Percentiles rank a stretch among this genome's conserved stretches.
Conservation (phyloP, 2,329 filamentous ascomycete genomes). For the Trichoderma arundinaceum region DNA sequence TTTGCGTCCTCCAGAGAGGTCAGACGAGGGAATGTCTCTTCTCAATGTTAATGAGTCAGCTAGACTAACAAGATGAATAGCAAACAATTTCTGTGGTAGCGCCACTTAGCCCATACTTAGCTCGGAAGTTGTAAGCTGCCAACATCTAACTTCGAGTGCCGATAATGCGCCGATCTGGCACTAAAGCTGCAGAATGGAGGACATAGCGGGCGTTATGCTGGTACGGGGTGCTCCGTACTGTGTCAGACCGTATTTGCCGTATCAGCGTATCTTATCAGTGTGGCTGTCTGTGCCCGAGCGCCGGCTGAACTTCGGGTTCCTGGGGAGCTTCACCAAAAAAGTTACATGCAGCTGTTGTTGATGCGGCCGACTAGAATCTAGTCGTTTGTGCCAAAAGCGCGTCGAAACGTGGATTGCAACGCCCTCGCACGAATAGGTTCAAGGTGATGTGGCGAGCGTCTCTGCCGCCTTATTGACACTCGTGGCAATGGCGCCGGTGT, state of each 20-base stretch:
- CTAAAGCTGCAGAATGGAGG: neutral
- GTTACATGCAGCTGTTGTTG: constrained; percentile 31
- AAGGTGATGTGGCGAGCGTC: constrained; percentile 49
- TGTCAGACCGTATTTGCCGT: neutral
- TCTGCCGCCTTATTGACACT: constrained; percentile 54
- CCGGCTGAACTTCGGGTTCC: constrained; percentile 32
- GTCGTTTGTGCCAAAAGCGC: constrained; percentile 24
- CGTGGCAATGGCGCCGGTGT: constrained; percentile 72
- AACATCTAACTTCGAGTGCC: constrained; percentile 23
- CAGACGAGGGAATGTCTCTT: constrained; percentile 1
- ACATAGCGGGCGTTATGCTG: neutral
- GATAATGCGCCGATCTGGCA: constrained; percentile 36
- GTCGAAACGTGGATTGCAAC: constrained; percentile 34
- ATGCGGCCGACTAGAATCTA: constrained; percentile 12
- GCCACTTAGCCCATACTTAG: neutral
- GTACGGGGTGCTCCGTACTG: neutral
- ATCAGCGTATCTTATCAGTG: neutral
- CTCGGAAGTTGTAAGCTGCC: too few species aligned
- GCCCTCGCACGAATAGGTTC: constrained; percentile 36
- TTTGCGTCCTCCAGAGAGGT: neutral
- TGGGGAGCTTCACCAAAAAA: constrained; percentile 33
- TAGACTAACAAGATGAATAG: constrained; percentile 29
- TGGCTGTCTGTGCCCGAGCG: neutral
- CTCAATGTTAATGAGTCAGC: constrained; percentile 17
- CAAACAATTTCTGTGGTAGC: constrained; percentile 18